These are phyloP conservation scores for Takashimella koratensis DNA, from an alignment of 1,284 basidiomycete genomes.

Conservation along the genomic window DNA sequence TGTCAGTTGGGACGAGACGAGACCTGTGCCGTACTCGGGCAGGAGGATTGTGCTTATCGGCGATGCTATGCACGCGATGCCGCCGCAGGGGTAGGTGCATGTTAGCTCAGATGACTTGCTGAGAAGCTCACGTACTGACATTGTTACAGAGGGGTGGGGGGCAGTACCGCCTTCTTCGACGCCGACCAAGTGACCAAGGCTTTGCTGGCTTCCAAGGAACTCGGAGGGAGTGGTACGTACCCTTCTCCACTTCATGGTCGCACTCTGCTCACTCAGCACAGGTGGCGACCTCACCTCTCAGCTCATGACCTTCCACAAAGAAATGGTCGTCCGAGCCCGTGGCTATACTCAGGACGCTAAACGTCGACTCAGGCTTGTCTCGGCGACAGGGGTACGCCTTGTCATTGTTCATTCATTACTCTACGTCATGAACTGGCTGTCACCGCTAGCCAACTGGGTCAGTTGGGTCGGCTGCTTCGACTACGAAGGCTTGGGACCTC, in stretches of 20 bases:
- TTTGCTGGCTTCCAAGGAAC: constrained; percentile 1
- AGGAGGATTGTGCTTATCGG: constrained; percentile 12
- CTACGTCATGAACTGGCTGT: background rate
- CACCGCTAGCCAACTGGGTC: background rate
- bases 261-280: background rate
- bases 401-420: background rate
- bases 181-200: constrained; percentile 1
- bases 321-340: background rate
- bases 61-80: constrained; percentile 17
- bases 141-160: constrained; percentile 6
- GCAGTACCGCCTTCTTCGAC: constrained; percentile 2
- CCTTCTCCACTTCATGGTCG: background rate
- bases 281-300: background rate
- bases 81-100: constrained; percentile 16
- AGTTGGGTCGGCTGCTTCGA: no score
- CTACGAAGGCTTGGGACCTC: no score
- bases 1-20: constrained; percentile 6
- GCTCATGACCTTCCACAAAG: background rate
- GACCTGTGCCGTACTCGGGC: constrained; percentile 4
- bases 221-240: constrained; percentile 5
- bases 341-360: background rate
- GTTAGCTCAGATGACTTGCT: background rate
- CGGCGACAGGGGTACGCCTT: background rate
- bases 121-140: no score
- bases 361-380: background rate